Conservation (phyloP, 2,329 filamentous ascomycete genomes). For the Laburnicola sp. region DNA sequence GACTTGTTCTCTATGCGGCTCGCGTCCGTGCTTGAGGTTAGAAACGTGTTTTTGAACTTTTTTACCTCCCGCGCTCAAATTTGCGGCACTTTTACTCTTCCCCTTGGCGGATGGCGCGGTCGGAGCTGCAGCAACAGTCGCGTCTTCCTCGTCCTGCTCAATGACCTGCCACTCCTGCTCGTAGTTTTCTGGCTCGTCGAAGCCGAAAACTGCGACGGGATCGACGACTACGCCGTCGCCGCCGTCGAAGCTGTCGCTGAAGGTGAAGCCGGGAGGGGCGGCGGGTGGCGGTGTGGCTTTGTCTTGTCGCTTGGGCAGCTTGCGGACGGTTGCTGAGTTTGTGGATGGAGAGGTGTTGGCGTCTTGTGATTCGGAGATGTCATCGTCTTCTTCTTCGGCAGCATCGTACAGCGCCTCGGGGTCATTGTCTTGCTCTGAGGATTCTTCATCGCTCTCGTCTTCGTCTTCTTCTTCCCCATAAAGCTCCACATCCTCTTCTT, state of each 20-base stretch:
- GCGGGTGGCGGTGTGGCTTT: no score
- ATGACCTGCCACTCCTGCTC: slow-evolving; percentile 5
- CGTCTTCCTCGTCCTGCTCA: background rate
- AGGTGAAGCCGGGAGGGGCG: background rate
- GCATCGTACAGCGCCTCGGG: background rate
- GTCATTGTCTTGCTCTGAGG: background rate
- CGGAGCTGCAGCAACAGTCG: no score
- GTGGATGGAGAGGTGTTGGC: background rate
- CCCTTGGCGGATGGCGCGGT: background rate
- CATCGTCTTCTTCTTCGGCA: slow-evolving; percentile 2
- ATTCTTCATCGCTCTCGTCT: background rate
- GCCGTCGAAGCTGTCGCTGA: slow-evolving; percentile 1
- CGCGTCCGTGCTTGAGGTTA: no score
- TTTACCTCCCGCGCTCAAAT: no score
- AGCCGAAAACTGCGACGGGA: slow-evolving; percentile 7
- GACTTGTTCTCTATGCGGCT: no score
- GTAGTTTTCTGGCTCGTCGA: slow-evolving; percentile 9
- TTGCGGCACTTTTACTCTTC: background rate
- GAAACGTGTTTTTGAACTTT: no score
- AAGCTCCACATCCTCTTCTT: background rate
- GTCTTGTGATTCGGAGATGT: background rate
- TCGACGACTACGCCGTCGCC: slow-evolving; percentile 10
- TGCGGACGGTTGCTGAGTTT: background rate
- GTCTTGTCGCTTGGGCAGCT: background rate
- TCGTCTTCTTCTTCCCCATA: background rate